phyloP scores from a whole-genome alignment of 129 eudicot genomes.

The Lonicera japonica region DNA sequence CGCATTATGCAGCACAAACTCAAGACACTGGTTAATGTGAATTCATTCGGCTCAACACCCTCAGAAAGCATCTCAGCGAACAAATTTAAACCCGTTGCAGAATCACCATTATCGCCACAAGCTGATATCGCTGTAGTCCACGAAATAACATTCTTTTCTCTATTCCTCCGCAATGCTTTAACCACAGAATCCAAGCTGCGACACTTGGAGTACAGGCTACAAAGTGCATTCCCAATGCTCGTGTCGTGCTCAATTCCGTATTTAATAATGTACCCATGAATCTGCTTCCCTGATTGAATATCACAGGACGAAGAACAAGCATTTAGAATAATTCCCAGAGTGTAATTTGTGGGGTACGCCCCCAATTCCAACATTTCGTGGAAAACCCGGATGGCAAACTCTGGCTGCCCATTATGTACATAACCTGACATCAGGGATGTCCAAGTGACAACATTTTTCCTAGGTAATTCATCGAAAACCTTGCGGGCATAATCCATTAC shows the following conservation, averaged over 20 bases:
- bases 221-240: slow-evolving; percentile 63
- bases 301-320: slow-evolving; percentile 45
- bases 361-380: slow-evolving; percentile 65
- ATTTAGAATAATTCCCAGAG: slow-evolving; percentile 56
- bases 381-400: slow-evolving; percentile 43
- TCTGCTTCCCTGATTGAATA: slow-evolving; percentile 43
- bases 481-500: slow-evolving; percentile 58
- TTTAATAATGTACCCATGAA: slow-evolving; percentile 69
- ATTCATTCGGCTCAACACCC: slow-evolving; percentile 66
- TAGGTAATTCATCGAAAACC: slow-evolving; percentile 56
- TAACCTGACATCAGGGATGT: slow-evolving; percentile 83
- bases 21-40: slow-evolving; percentile 55
- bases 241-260: slow-evolving; percentile 50
- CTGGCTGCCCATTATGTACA: slow-evolving; percentile 56
- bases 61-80: slow-evolving; percentile 58
- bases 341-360: slow-evolving; percentile 59
- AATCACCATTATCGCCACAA: slow-evolving; percentile 71
- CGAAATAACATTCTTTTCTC: slow-evolving; percentile 73
- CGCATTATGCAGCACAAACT: slow-evolving; percentile 71
- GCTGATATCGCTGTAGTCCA: slow-evolving; percentile 80
- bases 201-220: slow-evolving; percentile 65
- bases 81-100: slow-evolving; percentile 45
- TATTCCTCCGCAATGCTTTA: slow-evolving; percentile 42
- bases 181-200: slow-evolving; percentile 41
- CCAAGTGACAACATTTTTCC: slow-evolving; percentile 81